These are phyloP conservation scores for Piper longum DNA, from an alignment of 164 flowering plant genomes.

Conservation along the genomic window DNA sequence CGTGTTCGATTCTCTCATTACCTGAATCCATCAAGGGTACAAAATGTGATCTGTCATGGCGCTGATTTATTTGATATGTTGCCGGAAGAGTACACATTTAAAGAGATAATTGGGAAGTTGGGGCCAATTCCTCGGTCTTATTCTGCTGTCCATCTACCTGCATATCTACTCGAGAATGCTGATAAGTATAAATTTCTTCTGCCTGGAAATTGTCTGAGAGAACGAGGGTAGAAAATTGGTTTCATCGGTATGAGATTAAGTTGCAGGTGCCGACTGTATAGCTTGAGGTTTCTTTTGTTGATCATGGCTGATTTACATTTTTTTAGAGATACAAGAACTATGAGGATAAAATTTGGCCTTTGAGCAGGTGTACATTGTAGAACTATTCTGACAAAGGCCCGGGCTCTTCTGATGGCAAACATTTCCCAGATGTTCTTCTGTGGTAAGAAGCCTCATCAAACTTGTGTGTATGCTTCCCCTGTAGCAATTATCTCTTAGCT, in stretches of 20 bases:
- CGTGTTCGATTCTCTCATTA: conserved; percentile 67
- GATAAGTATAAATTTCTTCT: conserved; percentile 62
- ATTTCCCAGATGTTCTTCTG: not conserved
- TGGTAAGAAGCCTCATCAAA: not conserved
- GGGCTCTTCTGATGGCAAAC: not conserved
- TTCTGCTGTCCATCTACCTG: conserved; percentile 83
- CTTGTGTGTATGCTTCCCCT: conserved; percentile 6
- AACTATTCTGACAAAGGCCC: not conserved
- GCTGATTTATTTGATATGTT: conserved; percentile 79
- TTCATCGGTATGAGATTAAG: conserved; percentile 1
- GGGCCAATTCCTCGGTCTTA: conserved; percentile 72
- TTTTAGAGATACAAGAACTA: conserved; percentile 1
- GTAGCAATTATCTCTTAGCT: conserved; percentile 1
- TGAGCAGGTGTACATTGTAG: not conserved
- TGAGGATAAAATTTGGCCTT: not conserved
- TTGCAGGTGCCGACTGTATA: conserved; percentile 1
- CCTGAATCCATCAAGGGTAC: conserved; percentile 55
- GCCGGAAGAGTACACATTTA: conserved; percentile 87
- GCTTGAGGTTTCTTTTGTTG: conserved; percentile 3
- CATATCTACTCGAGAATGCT: conserved; percentile 48
- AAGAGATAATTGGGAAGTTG: conserved; percentile 70
- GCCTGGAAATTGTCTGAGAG: conserved; percentile 74
- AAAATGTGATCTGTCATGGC: conserved; percentile 68
- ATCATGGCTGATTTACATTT: conserved; percentile 1
- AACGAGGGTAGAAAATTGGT: conserved; percentile 28